Base-by-base conservation (phyloP, 2,329 filamentous ascomycete species). In the Dactylellina cionopaga region DNA sequence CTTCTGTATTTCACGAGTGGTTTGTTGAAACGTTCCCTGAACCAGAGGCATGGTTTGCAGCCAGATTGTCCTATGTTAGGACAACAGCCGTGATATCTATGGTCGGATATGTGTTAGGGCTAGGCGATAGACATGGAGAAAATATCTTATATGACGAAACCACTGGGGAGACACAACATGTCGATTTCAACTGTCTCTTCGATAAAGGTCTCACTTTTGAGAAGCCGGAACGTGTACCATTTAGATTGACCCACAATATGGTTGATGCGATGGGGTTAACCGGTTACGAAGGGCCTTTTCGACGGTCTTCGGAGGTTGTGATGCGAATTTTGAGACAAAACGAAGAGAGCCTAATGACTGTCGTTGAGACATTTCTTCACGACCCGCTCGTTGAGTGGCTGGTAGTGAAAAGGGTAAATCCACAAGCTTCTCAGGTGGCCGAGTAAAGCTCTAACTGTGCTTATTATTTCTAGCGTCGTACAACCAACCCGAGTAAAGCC, bases 31-130 rank as follows among this genome's bases (percentile, higher is more conserved):
- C 92, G 76, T 99, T 97, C 79, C 92, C 95, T 0, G 92, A 96
- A 78, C 93, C 96, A 2, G 91, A 92, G 10, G 85, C 89, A 0
- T 99, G 95, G 95, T 96, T 99, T 80, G 86, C 88, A 1, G 93
- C 94, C 7, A 88, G 95, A 5, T 84, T 98, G 44, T 87, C 89
- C 47, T 99, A 98, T 81, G 96, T 95, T 1, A 88, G 95, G 2
- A 96, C 95, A 0, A 94, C 91, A 77, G 95, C 96, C 9, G 95
- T 99, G 76, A 99, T 99, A 93, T 96, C 92, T n/a, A 99, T 99
- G 87, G 92, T 96, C 3, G 95, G 95, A 52, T 96, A 96, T 64
- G 93, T 98, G 51, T 86, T 99, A 3, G 95, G 88, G 71, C 83
- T 99, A 0, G 95, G 95, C 37, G 95, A 99, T 81, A 89, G 95